Percentiles rank a stretch among this genome's conserved stretches.
Conservation (phyloP, 2,329 filamentous ascomycete genomes). For the Fusarium sp. region DNA sequence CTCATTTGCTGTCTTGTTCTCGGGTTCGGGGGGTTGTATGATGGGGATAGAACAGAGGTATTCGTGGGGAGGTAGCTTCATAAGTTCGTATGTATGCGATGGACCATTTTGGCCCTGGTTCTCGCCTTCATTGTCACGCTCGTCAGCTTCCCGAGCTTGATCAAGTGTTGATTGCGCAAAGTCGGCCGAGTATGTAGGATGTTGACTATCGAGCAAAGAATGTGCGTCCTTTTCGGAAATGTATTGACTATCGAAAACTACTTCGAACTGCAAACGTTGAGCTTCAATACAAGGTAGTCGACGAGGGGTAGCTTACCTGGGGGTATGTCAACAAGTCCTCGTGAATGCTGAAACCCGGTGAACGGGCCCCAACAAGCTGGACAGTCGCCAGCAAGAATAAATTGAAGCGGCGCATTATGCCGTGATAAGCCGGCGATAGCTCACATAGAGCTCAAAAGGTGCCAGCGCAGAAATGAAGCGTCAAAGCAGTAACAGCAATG, state of each 20-base stretch:
- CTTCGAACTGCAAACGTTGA: conserved; percentile 73
- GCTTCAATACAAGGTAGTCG: conserved; percentile 7
- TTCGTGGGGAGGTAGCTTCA: conserved; percentile 75
- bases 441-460: conserved; percentile 47
- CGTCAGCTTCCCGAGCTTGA: conserved; percentile 45
- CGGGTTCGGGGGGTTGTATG: conserved; percentile 66
- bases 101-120: conserved; percentile 13
- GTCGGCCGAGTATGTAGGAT: conserved; percentile 56
- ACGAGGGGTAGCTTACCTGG: conserved; percentile 68
- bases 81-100: conserved; percentile 73
- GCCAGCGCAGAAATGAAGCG: conserved; percentile 24
- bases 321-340: conserved; percentile 90
- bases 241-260: conserved; percentile 79
- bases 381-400: conserved; percentile 58
- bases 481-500: conserved; percentile 11
- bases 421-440: conserved; percentile 36
- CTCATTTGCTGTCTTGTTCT: conserved; percentile 75
- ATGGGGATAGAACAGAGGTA: conserved; percentile 89
- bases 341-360: conserved; percentile 81
- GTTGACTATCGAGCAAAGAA: conserved; percentile 62
- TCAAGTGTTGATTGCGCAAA: conserved; percentile 55
- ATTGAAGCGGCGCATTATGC: conserved; percentile 64
- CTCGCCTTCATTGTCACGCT: conserved; percentile 47
- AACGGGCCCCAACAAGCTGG: conserved; percentile 61
- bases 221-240: conserved; percentile 78